These are phyloP conservation scores for Nepenthes alata DNA, from an alignment of 179 eudicot genomes.

Conservation along the genomic window DNA sequence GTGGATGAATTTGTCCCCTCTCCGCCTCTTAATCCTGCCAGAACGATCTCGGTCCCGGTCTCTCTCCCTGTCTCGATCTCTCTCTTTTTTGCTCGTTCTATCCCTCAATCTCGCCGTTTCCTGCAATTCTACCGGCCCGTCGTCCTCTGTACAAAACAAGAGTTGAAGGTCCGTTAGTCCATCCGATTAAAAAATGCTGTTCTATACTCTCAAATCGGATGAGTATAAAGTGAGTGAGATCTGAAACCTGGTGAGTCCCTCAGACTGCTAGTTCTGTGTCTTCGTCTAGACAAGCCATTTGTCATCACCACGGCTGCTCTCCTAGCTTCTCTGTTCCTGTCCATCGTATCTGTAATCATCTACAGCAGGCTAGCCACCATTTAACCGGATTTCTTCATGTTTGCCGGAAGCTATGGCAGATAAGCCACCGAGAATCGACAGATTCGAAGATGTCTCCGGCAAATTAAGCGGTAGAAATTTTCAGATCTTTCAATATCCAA, in stretches of 20 bases:
- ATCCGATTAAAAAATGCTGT: too few species aligned
- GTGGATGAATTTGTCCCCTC: slow-evolving; percentile 15
- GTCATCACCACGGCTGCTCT: slow-evolving; percentile 43
- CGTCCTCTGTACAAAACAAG: slow-evolving; percentile 46
- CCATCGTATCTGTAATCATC: slow-evolving; percentile 28
- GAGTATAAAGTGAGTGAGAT: slow-evolving; percentile 5
- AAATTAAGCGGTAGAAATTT: background rate
- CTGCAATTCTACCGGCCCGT: slow-evolving; percentile 39
- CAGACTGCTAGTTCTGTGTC: slow-evolving; percentile 47
- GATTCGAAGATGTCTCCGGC: slow-evolving; percentile 7
- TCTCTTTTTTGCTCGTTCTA: slow-evolving; percentile 25
- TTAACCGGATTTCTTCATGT: background rate
- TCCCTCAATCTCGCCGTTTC: slow-evolving; percentile 53
- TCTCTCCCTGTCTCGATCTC: slow-evolving; percentile 34
- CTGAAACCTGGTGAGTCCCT: slow-evolving; percentile 73
- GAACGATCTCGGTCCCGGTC: slow-evolving; percentile 39
- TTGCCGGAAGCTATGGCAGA: background rate
- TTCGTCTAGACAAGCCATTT: slow-evolving; percentile 57
- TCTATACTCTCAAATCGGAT: too few species aligned
- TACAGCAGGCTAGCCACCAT: background rate
- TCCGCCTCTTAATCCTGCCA: slow-evolving; percentile 37
- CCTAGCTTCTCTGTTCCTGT: slow-evolving; percentile 80
- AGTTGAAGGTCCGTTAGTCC: background rate
- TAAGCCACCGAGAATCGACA: background rate
- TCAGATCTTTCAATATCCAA: background rate